Evolutionary conservation across 2,329 filamentous ascomycete genomes (phyloP).

Genomic region (Alternaria incomplexa): DNA sequence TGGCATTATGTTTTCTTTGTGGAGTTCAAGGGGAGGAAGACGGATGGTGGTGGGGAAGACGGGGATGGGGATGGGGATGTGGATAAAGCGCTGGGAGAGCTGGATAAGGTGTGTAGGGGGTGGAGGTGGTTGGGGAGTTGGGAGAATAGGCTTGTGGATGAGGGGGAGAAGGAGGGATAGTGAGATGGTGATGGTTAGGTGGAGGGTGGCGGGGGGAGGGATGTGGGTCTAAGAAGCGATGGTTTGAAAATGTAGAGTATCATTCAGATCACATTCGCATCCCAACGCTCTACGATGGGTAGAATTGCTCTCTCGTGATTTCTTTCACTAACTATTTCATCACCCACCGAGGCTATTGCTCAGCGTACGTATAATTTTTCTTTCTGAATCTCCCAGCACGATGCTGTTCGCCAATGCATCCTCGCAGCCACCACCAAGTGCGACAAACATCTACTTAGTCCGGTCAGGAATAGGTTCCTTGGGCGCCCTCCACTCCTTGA

Average conservation of each 20-base stretch:
- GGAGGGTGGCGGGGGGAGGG: not conserved
- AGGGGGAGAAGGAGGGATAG: not conserved
- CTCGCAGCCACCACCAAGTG: not conserved
- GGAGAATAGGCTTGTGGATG: slow-evolving; percentile 41
- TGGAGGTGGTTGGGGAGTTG: slow-evolving; percentile 76
- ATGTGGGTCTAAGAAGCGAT: too few species aligned
- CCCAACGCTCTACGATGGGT: not conserved
- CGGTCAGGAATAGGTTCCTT: slow-evolving; percentile 37
- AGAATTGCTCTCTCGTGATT: not conserved
- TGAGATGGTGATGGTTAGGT: not conserved
- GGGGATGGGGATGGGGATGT: slow-evolving; percentile 61
- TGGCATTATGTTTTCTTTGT: slow-evolving; percentile 97
- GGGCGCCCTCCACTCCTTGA: slow-evolving; percentile 66
- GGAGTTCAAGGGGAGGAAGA: slow-evolving; percentile 75
- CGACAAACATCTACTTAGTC: slow-evolving; percentile 8
- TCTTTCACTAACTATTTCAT: not conserved
- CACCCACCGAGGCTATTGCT: not conserved
- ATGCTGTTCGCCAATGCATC: not conserved
- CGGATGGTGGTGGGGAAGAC: slow-evolving; percentile 59
- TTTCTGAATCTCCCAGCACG: not conserved
- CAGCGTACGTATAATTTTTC: not conserved
- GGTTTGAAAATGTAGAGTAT: not conserved
- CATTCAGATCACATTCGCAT: not conserved
- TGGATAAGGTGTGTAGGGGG: slow-evolving; percentile 64
- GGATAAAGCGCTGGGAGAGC: slow-evolving; percentile 64